Conservation (phyloP, 2,329 filamentous ascomycete genomes). For the Epicoccum sorghinum region DNA sequence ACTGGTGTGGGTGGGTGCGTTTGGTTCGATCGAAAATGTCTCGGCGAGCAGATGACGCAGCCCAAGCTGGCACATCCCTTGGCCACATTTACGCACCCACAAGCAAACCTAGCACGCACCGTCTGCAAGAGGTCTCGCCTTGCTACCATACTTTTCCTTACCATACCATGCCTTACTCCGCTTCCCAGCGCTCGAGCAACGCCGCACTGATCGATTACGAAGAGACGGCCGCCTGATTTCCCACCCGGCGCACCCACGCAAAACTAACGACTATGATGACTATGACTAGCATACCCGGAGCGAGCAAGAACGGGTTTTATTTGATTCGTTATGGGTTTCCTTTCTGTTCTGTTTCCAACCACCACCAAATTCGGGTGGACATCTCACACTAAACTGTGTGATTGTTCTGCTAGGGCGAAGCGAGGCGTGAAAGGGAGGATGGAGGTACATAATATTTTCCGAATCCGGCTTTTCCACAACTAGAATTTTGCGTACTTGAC, state of each 20-base stretch:
- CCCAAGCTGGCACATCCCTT: neutral
- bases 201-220: slow-evolving; percentile 23
- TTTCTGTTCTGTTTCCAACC: slow-evolving; percentile 16
- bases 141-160: slow-evolving; percentile 27
- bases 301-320: slow-evolving; percentile 25
- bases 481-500: neutral
- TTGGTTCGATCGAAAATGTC: slow-evolving; percentile 7
- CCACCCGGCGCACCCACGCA: slow-evolving; percentile 22
- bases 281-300: slow-evolving; percentile 45
- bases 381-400: slow-evolving; percentile 1
- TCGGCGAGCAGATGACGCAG: slow-evolving; percentile 18
- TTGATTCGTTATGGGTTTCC: slow-evolving; percentile 18
- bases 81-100: neutral
- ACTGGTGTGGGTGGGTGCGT: neutral
- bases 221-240: slow-evolving; percentile 17
- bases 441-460: slow-evolving; percentile 14
- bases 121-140: slow-evolving; percentile 33
- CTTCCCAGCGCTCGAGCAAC: slow-evolving; percentile 27
- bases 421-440: too few relatives aligned
- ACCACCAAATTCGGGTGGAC: neutral
- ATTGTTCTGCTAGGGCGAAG: neutral
- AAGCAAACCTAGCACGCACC: slow-evolving; percentile 4
- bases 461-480: slow-evolving; percentile 1
- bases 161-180: slow-evolving; percentile 7
- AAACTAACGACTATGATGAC: slow-evolving; percentile 43